These are phyloP conservation scores for Auricularia sp. DNA, from an alignment of 768 basidiomycete species.

Conservation along the genomic window DNA sequence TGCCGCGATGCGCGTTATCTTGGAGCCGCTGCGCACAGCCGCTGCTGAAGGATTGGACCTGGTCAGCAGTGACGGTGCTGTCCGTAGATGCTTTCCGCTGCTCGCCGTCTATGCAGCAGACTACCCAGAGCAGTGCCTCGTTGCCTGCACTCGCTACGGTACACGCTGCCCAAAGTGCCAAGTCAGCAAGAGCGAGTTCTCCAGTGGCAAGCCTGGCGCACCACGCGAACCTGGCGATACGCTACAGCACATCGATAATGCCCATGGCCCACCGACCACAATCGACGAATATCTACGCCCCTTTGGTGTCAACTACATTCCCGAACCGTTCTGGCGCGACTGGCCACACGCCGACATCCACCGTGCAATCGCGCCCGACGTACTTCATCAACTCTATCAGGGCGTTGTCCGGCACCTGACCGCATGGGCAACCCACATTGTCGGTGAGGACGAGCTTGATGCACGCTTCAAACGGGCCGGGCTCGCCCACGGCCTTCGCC, in stretches of 20 bases:
- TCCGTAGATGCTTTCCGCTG: constrained; percentile 10
- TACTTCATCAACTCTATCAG: constrained; percentile 13
- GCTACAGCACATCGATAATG: not conserved
- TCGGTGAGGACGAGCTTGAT: constrained; percentile 3
- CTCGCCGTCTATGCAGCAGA: constrained; percentile 16
- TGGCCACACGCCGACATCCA: constrained; percentile 11
- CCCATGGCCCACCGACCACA: not conserved
- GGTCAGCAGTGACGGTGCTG: too few relatives aligned
- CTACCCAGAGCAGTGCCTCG: constrained; percentile 14
- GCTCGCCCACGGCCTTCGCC: constrained; percentile 1
- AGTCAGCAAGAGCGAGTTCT: constrained; percentile 6
- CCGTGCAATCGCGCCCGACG: constrained; percentile 8
- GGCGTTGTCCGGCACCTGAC: constrained; percentile 8
- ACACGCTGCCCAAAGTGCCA: constrained; percentile 13
- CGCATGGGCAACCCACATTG: not conserved
- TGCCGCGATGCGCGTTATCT: too few relatives aligned
- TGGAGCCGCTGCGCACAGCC: too few relatives aligned
- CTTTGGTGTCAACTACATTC: too few relatives aligned
- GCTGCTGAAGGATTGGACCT: too few relatives aligned
- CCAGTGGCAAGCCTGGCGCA: not conserved
- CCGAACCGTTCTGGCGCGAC: constrained; percentile 11
- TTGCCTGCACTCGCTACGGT: constrained; percentile 9
- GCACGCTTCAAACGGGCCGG: constrained; percentile 5
- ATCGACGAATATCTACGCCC: not conserved
- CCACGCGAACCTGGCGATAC: not conserved